A percentile compares a stretch with the other conserved stretches of the same genome.
Conservation (phyloP, 2,329 filamentous ascomycete species). For the Cylindrodendrum hubeiense region DNA sequence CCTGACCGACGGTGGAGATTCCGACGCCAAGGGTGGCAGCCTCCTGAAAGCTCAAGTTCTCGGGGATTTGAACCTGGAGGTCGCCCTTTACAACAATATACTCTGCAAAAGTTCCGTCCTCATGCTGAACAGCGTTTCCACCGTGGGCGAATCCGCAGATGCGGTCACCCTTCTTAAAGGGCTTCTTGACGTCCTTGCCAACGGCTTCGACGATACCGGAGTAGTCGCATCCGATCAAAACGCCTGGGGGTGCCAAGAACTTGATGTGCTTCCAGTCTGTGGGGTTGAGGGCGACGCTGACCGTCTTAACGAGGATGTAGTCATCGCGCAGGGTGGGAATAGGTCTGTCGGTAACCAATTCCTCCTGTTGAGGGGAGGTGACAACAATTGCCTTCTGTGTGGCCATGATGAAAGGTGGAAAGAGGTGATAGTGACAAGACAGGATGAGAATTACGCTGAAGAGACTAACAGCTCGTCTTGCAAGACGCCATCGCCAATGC, state of each 20-base stretch:
- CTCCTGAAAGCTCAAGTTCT: conserved; percentile 54
- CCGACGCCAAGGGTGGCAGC: conserved; percentile 60
- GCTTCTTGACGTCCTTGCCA: conserved; percentile 51
- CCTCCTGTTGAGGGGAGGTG: background rate
- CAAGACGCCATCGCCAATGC: too few species aligned
- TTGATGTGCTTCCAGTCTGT: conserved; percentile 48
- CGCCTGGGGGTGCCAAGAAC: conserved; percentile 40
- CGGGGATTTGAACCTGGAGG: conserved; percentile 58
- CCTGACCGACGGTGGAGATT: conserved; percentile 59
- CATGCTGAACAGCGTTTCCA: conserved; percentile 5
- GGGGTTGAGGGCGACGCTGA: conserved; percentile 49
- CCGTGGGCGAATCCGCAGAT: conserved; percentile 44
- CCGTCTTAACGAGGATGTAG: conserved; percentile 49
- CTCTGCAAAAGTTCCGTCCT: conserved; percentile 56
- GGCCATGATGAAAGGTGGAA: background rate
- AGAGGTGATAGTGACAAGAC: too few species aligned
- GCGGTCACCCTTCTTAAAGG: conserved; percentile 61
- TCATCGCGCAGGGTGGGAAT: conserved; percentile 28
- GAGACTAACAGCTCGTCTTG: too few species aligned
- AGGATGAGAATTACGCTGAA: too few species aligned
- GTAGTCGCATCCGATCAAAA: conserved; percentile 57
- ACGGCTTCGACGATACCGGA: conserved; percentile 61
- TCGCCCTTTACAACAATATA: conserved; percentile 55
- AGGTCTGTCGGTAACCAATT: conserved; percentile 5
- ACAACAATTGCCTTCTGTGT: conserved; percentile 4